Evolutionary conservation across 345 rosid species (phyloP).

Genomic region (Melastoma malabathricum): DNA sequence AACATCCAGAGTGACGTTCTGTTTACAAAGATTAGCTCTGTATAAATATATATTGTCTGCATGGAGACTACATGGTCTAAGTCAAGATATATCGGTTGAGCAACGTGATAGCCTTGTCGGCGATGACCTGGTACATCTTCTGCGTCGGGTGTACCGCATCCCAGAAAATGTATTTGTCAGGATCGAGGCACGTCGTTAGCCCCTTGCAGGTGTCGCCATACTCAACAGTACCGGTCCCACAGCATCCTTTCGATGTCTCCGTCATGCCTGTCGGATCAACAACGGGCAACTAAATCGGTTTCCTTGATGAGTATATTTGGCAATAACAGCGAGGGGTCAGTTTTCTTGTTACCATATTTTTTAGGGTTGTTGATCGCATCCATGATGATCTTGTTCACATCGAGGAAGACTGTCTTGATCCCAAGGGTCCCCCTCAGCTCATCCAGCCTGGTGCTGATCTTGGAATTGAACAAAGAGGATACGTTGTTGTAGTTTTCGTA

Average conservation of each 20-base stretch:
- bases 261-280: constrained; percentile 26
- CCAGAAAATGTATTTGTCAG: constrained; percentile 60
- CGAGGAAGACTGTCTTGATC: constrained; percentile 38
- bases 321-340: background rate
- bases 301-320: no score
- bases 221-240: constrained; percentile 63
- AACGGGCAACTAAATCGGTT: background rate
- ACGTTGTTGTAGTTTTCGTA: constrained; percentile 35
- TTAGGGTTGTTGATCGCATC: constrained; percentile 38
- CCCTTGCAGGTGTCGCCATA: constrained; percentile 63
- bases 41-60: no score
- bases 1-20: no score
- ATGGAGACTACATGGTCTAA: background rate
- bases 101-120: constrained; percentile 28
- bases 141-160: constrained; percentile 82
- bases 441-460: constrained; percentile 27
- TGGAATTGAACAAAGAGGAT: constrained; percentile 39
- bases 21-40: no score
- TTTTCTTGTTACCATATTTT: constrained; percentile 29
- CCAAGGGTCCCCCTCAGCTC: constrained; percentile 18
- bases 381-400: constrained; percentile 28
- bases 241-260: constrained; percentile 54
- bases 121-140: constrained; percentile 57
- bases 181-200: constrained; percentile 40
- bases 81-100: constrained; percentile 7